phyloP scores from a whole-genome alignment of 2,329 filamentous ascomycete species.

The Diaporthe sp. region DNA sequence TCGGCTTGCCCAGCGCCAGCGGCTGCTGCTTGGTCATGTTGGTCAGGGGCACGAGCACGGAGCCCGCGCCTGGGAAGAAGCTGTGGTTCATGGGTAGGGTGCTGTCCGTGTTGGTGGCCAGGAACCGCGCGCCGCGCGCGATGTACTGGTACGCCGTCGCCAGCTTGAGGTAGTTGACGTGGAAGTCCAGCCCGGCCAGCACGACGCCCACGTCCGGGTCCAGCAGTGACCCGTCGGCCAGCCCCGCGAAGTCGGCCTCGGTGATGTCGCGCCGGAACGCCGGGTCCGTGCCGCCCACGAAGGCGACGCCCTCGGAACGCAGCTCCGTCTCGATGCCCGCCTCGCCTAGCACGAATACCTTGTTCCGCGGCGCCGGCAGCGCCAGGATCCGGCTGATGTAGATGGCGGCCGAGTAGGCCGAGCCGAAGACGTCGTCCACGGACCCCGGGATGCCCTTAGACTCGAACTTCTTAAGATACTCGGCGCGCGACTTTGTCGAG shows the following conservation, averaged over 20 bases:
- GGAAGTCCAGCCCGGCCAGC: conserved; percentile 91
- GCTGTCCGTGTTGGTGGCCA: conserved; percentile 94
- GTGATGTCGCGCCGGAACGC: conserved; percentile 82
- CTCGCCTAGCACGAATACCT: conserved; percentile 95
- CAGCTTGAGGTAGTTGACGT: conserved; percentile 95
- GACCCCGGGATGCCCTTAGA: conserved; percentile 82
- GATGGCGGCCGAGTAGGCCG: conserved; percentile 93
- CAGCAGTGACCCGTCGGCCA: conserved; percentile 81
- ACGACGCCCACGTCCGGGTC: conserved; percentile 93
- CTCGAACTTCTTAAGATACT: conserved; percentile 94
- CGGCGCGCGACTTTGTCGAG: conserved; percentile 92
- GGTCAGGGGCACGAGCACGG: conserved; percentile 81
- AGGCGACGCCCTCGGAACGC: conserved; percentile 80
- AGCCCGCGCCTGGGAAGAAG: conserved; percentile 93
- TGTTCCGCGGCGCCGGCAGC: conserved; percentile 83
- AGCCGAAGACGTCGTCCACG: conserved; percentile 94
- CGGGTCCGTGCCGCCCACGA: conserved; percentile 89
- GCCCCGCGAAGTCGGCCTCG: conserved; percentile 82
- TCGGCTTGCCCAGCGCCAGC: conserved; percentile 89
- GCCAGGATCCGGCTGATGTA: conserved; percentile 95
- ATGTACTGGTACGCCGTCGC: conserved; percentile 89
- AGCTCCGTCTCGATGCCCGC: conserved; percentile 92
- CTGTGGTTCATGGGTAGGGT: conserved; percentile 86
- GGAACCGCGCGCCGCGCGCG: conserved; percentile 82
- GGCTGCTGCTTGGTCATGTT: conserved; percentile 80